Conservation (phyloP, 2,329 filamentous ascomycete species). For the Aureobasidium sp. region DNA sequence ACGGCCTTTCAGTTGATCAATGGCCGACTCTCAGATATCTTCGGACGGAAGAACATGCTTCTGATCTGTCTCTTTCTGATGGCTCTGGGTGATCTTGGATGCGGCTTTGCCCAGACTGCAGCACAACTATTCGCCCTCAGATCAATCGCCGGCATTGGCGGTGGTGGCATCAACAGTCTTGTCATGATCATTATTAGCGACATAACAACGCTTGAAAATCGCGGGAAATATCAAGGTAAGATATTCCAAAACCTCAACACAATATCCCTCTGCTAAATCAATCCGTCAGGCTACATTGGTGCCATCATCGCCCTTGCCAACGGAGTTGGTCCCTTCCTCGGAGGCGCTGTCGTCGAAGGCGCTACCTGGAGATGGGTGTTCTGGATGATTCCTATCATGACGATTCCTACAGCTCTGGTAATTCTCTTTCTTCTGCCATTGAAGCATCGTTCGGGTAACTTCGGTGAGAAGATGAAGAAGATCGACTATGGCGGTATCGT, state of each 20-base stretch:
- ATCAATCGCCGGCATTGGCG: slow-evolving; percentile 21
- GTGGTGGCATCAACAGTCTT: slow-evolving; percentile 24
- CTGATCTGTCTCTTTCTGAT: slow-evolving; percentile 35
- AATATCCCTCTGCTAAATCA: slow-evolving; percentile 28
- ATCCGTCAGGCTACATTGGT: slow-evolving; percentile 29
- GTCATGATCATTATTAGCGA: slow-evolving; percentile 26
- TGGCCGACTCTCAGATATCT: slow-evolving; percentile 42
- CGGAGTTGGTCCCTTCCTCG: slow-evolving; percentile 49
- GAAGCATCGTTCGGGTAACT: slow-evolving; percentile 47
- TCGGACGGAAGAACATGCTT: slow-evolving; percentile 36
- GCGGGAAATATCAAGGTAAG: slow-evolving; percentile 12
- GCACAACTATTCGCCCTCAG: slow-evolving; percentile 30
- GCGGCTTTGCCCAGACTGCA: slow-evolving; percentile 37
- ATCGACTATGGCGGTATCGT: slow-evolving; percentile 46
- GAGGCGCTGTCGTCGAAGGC: slow-evolving; percentile 40
- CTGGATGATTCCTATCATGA: slow-evolving; percentile 47
- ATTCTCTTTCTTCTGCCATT: slow-evolving; percentile 53
- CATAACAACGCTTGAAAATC: slow-evolving; percentile 20
- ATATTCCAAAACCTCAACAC: neutral
- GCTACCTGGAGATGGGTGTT: slow-evolving; percentile 20
- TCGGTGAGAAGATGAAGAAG: slow-evolving; percentile 42
- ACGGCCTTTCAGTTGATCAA: slow-evolving; percentile 44
- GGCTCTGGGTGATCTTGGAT: slow-evolving; percentile 39
- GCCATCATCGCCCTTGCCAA: slow-evolving; percentile 43
- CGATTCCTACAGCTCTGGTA: slow-evolving; percentile 39